Conservation (phyloP, 805 yeast species). For the Ogataea pini region DNA sequence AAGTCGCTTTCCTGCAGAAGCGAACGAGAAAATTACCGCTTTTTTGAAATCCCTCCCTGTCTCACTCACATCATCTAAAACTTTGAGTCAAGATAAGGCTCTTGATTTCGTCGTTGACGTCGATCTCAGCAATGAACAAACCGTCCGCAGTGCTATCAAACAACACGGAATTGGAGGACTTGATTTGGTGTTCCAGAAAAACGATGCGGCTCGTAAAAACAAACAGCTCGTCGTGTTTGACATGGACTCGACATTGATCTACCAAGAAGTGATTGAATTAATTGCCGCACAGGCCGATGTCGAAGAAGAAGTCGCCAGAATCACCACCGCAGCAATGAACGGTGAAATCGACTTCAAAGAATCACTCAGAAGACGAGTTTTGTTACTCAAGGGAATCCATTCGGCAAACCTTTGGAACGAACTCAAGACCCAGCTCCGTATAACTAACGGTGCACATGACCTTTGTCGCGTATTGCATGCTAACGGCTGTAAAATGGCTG, state of each 20-base stretch:
- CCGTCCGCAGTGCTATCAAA: conserved; percentile 26
- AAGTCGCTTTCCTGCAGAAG: conserved; percentile 22
- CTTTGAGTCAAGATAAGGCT: conserved; percentile 39
- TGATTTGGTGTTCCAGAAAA: conserved; percentile 47
- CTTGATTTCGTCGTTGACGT: conserved; percentile 38
- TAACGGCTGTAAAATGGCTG: conserved; percentile 73
- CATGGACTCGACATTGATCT: conserved; percentile 96
- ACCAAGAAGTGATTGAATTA: conserved; percentile 94
- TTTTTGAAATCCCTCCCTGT: conserved; percentile 35
- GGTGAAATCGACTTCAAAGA: conserved; percentile 92
- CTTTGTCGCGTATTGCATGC: conserved; percentile 61
- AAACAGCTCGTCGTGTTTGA: conserved; percentile 82
- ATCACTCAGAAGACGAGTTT: conserved; percentile 73
- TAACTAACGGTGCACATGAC: conserved; percentile 87
- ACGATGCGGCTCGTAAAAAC: conserved; percentile 32
- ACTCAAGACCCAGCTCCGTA: conserved; percentile 61
- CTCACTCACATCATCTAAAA: conserved; percentile 28
- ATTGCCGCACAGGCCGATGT: conserved; percentile 94
- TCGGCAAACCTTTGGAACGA: conserved; percentile 74
- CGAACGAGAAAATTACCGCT: conserved; percentile 25
- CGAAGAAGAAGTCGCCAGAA: conserved; percentile 80
- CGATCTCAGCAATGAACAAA: conserved; percentile 20
- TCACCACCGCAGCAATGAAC: conserved; percentile 94
- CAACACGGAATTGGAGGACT: conserved; percentile 30
- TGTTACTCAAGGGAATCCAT: conserved; percentile 78